phyloP scores from a whole-genome alignment of 2,329 filamentous ascomycete species.

The Cladosporium sp. region DNA sequence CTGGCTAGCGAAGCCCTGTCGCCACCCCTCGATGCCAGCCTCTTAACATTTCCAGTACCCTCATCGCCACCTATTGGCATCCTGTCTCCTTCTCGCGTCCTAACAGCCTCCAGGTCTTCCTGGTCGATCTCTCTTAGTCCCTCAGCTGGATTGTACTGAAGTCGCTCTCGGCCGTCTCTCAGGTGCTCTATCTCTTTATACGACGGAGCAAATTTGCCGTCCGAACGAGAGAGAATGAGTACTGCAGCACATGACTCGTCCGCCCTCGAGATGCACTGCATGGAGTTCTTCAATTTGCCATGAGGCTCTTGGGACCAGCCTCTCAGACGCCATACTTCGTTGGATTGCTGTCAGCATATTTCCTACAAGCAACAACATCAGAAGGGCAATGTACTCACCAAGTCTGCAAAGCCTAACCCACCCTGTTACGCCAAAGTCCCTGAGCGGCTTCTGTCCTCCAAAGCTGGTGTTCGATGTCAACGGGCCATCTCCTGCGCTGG shows the following conservation, averaged over 20 bases:
- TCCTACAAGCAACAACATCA: no score
- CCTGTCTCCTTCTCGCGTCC: conserved; percentile 17
- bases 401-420: conserved; percentile 17
- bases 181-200: conserved; percentile 22
- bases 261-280: conserved; percentile 16
- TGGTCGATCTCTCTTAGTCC: conserved; percentile 18
- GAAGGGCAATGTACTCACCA: conserved; percentile 14
- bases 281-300: conserved; percentile 14
- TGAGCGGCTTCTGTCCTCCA: background rate
- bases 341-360: background rate
- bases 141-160: conserved; percentile 26
- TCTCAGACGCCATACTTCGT: conserved; percentile 24
- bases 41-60: conserved; percentile 13
- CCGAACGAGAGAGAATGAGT: conserved; percentile 20
- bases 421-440: conserved; percentile 14
- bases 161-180: conserved; percentile 24
- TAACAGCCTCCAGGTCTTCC: conserved; percentile 24
- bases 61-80: background rate
- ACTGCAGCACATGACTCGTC: conserved; percentile 15
- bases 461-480: background rate
- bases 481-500: background rate
- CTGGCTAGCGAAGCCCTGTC: conserved; percentile 28
- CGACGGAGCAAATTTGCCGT: conserved; percentile 18
- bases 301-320: conserved; percentile 21
- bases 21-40: conserved; percentile 19